These are phyloP conservation scores for Avena insularis DNA, from an alignment of 176 grass and related monocot genomes.

Conservation along the genomic window DNA sequence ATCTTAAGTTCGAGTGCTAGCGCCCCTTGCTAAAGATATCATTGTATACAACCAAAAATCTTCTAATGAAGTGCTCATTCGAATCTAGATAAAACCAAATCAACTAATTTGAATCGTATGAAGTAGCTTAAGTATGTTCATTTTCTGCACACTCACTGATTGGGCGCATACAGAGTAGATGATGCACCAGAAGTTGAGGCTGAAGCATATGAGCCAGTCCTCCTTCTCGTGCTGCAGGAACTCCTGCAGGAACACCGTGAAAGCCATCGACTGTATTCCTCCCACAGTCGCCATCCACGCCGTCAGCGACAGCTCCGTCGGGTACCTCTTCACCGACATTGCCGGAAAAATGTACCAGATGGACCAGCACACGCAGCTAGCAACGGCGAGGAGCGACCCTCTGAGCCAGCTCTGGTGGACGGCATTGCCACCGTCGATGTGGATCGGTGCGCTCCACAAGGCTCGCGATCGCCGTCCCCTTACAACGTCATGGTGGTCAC, in stretches of 20 bases:
- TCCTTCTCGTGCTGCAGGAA: conserved; percentile 51
- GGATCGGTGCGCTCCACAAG: conserved; percentile 58
- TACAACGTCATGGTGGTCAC: conserved; percentile 94
- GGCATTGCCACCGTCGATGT: conserved; percentile 39
- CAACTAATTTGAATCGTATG: too few relatives aligned
- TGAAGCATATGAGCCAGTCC: conserved; percentile 74
- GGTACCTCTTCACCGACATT: conserved; percentile 77
- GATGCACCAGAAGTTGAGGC: conserved; percentile 85
- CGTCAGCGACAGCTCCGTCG: conserved; percentile 80
- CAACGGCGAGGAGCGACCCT: conserved; percentile 67
- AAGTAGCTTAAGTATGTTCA: too few relatives aligned
- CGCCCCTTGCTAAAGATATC: too few relatives aligned
- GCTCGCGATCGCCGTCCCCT: conserved; percentile 58
- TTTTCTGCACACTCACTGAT: too few relatives aligned
- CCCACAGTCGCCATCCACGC: conserved; percentile 83
- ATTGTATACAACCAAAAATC: too few relatives aligned
- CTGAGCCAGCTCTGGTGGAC: conserved; percentile 63
- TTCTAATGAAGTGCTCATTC: too few relatives aligned
- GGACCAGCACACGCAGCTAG: conserved; percentile 80
- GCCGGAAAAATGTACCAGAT: conserved; percentile 84
- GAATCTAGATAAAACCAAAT: too few relatives aligned
- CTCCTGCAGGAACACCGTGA: conserved; percentile 52
- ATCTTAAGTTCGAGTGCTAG: too few relatives aligned
- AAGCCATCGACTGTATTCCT: conserved; percentile 65
- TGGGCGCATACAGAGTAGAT: conserved; percentile 51